Evolutionary conservation across 495 filamentous ascomycete genomes (phyloP).

Genomic region (Aspergillus incahuasiensis): DNA sequence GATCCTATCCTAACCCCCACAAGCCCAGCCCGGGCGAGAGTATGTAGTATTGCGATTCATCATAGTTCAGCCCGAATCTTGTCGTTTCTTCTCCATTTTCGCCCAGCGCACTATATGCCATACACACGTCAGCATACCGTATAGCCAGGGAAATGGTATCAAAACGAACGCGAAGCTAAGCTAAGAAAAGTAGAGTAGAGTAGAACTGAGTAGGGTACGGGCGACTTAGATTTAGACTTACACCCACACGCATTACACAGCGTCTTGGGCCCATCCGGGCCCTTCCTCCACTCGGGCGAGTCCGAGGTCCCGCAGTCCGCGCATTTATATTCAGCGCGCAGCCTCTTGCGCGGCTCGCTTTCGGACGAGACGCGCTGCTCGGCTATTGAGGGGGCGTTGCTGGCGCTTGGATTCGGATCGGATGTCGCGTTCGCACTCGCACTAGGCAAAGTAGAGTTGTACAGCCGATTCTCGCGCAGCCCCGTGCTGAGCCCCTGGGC

Average conservation of each 20-base stretch:
- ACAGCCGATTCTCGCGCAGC: conserved; percentile 67
- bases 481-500: conserved; percentile 87
- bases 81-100: conserved; percentile 70
- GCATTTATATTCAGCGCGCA: conserved; percentile 96
- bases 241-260: conserved; percentile 96
- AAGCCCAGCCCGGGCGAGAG: too few species aligned
- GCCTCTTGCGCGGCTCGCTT: conserved; percentile 82
- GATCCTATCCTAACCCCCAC: too few species aligned
- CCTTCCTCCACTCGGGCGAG: conserved; percentile 95
- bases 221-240: conserved; percentile 24
- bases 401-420: not conserved
- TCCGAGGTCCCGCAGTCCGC: conserved; percentile 93
- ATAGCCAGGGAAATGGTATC: too few species aligned
- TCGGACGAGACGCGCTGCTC: conserved; percentile 71
- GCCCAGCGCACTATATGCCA: conserved; percentile 57
- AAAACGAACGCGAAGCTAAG: not conserved
- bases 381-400: not conserved
- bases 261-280: conserved; percentile 89
- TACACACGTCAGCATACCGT: too few species aligned
- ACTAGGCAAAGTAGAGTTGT: conserved; percentile 53
- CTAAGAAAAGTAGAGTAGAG: not conserved
- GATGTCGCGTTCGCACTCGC: too few species aligned
- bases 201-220: not conserved
- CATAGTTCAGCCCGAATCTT: conserved; percentile 23
- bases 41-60: too few species aligned